Conservation (phyloP, 225 moss, liverwort and hornwort genomes). For the Marchantia polymorpha region DNA sequence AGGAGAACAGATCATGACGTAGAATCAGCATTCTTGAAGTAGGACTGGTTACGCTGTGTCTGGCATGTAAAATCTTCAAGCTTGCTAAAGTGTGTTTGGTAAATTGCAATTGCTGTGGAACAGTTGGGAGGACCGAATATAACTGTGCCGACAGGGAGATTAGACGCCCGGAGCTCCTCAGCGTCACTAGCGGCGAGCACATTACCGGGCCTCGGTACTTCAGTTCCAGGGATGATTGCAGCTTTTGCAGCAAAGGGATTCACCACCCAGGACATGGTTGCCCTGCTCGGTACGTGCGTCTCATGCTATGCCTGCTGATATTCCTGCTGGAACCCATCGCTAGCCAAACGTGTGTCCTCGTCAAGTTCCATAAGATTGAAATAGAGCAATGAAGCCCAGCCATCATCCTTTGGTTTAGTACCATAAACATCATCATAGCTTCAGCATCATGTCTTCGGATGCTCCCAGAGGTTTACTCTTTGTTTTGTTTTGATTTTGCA, state of each 20-base stretch:
- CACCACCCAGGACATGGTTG: constrained; percentile 25
- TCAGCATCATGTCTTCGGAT: too few relatives aligned
- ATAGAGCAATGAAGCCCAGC: not conserved
- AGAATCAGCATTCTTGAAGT: too few relatives aligned
- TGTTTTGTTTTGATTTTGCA: not conserved
- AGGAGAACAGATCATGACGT: too few relatives aligned
- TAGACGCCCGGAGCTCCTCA: constrained; percentile 32
- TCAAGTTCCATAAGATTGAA: not conserved
- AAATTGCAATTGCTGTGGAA: not conserved
- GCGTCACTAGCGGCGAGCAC: constrained; percentile 24
- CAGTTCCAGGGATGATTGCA: constrained; percentile 15
- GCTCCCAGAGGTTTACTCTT: too few relatives aligned
- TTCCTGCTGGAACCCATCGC: not conserved
- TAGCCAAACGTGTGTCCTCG: not conserved
- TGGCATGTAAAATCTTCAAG: too few relatives aligned
- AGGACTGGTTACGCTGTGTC: too few relatives aligned
- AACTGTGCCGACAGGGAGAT: constrained; percentile 36
- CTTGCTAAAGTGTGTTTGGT: too few relatives aligned
- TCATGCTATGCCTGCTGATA: not conserved
- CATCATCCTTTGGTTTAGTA: not conserved
- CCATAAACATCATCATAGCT: too few relatives aligned
- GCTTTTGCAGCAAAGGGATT: constrained; percentile 34
- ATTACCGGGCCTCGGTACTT: constrained; percentile 27
- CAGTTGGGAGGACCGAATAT: constrained; percentile 40
- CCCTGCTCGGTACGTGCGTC: constrained; percentile 29